Percentiles rank a stretch among this genome's conserved stretches.
Conservation (phyloP, 208 protist species). For the Leishmania aethiopica region DNA sequence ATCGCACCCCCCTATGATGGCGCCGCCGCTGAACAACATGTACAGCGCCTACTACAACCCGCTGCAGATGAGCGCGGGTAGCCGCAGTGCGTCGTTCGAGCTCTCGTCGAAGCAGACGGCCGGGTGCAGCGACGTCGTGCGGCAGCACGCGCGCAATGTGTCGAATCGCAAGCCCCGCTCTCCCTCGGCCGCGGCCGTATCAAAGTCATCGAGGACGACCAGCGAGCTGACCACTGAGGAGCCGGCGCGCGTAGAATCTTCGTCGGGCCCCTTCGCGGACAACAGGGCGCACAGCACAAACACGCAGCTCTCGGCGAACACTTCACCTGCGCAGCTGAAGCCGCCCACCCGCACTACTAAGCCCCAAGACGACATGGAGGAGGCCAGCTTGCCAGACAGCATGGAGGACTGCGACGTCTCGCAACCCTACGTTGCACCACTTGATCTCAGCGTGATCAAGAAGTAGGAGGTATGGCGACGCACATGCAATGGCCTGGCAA, state of each 20-base stretch:
- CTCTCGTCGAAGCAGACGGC: slow-evolving; percentile 2
- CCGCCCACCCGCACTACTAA: background rate
- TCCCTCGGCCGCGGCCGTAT: background rate
- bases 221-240: background rate
- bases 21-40: slow-evolving; percentile 7
- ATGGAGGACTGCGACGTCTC: background rate
- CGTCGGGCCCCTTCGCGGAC: background rate
- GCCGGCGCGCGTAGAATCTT: slow-evolving; percentile 2
- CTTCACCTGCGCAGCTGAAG: background rate
- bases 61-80: slow-evolving; percentile 11
- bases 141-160: slow-evolving; percentile 13
- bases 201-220: slow-evolving; percentile 3
- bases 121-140: slow-evolving; percentile 4
- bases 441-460: slow-evolving; percentile 41
- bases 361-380: background rate
- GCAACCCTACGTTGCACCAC: slow-evolving; percentile 33
- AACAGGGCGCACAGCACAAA: background rate
- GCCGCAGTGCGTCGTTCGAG: slow-evolving; percentile 7
- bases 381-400: background rate
- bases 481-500: background rate
- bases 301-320: background rate
- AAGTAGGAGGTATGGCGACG: slow-evolving; percentile 24
- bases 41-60: slow-evolving; percentile 21
- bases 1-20: background rate
- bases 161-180: background rate